Evolutionary conservation across 108 stramenopile genomes (phyloP), one percentile per base, ranked within the genome.

Genomic region (Fistulifera pelliculosa): DNA sequence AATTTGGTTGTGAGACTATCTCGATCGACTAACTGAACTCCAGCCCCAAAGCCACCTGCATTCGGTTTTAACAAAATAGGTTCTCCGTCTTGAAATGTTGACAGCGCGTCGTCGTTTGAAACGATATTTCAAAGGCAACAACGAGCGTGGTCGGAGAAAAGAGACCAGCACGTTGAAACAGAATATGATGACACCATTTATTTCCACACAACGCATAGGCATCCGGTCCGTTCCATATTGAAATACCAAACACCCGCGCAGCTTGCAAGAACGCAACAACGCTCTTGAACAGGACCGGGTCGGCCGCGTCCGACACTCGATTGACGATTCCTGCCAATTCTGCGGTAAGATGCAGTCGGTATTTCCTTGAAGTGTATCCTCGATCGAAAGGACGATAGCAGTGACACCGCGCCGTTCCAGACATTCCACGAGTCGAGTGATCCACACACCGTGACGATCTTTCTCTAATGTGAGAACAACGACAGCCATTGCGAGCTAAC

Each of bases 281-380:
- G 11, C 47, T 38, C 41, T 74, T 74, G 45, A 55, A 49, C 8
- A 61, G 43, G 13, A 43, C 27, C 15, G 71, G 71, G 11, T 28
- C 17, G 15, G 73, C 68, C 7, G 73, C 73, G 57, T 74, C 73
- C 41, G 73, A 74, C 21, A 74, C 73, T 5, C 73, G 68, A 59
- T 74, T 74, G 41, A 74, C 59, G 26, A 74, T 49, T 28, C 68
- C 60, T 23, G 6, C 21, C 17, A 10, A 47, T 22, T 3, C 10
- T 47, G 3, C 10, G 3, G 3, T 47, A 47, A 11, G 10, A 22
- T 21, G 3, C 10, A 10, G 5, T 47, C 44, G 19, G 44, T 21
- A 3, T 3, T 47, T 47, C 21, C 44, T 3, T 47, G 44, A 21
- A 47, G 44, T 3, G 10, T 47, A 8, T 22, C 19, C 11, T 51